A percentile compares a stretch with the other conserved stretches of the same genome.
phyloP scores from a whole-genome alignment of 768 basidiomycete species.

The Termitomyces sp. region DNA sequence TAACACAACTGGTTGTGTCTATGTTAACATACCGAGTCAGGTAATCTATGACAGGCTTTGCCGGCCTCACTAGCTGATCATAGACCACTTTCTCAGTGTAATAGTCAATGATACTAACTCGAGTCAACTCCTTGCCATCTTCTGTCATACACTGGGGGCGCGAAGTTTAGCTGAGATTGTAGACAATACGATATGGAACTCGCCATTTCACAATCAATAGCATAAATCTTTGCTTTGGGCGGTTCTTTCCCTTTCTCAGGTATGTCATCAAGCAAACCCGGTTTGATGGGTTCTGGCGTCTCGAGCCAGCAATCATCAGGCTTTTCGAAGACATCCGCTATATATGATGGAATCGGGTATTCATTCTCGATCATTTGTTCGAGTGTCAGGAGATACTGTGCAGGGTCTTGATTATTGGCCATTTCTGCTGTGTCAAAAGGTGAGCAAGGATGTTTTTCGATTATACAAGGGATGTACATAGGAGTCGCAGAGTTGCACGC shows the following conservation, averaged over 20 bases:
- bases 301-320: conserved; percentile 71
- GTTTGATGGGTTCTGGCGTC: conserved; percentile 49
- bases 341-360: conserved; percentile 84
- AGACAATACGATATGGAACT: conserved; percentile 15
- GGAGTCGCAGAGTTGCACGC: conserved; percentile 37
- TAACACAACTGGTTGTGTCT: no score
- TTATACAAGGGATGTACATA: conserved; percentile 25
- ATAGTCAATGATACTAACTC: conserved; percentile 82
- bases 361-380: conserved; percentile 95
- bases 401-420: conserved; percentile 56
- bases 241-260: conserved; percentile 22
- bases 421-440: conserved; percentile 46
- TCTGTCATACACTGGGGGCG: conserved; percentile 72
- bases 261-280: conserved; percentile 22
- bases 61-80: conserved; percentile 87
- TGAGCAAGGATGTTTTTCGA: not conserved
- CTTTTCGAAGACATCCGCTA: conserved; percentile 65
- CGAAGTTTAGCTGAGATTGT: not conserved
- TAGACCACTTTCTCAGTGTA: conserved; percentile 68
- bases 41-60: conserved; percentile 83
- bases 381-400: conserved; percentile 66
- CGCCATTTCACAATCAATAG: conserved; percentile 98
- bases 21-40: conserved; percentile 64
- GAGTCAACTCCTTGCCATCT: conserved; percentile 84
- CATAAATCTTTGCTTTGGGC: conserved; percentile 54